Base-by-base conservation (phyloP, 306 rosid species). In the Lupinus albus region DNA sequence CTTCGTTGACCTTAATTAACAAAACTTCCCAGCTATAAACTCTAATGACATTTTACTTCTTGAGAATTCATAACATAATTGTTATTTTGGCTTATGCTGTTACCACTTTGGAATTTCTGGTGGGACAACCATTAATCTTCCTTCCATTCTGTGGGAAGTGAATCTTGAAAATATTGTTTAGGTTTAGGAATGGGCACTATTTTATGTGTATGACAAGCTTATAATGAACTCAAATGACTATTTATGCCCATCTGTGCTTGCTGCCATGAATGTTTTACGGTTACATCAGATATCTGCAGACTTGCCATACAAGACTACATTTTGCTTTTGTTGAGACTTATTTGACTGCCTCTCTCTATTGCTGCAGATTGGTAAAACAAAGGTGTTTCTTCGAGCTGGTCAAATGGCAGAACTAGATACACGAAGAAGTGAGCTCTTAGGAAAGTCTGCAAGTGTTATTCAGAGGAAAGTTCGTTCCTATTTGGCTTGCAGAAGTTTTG, bases 321-420 rank as follows among this genome's bases (percentile, higher is more conserved):
- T 55, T 36, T 50, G 67, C 30, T 25, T 25, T 25, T 73, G 46
- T 33, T 44, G 49, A 53, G 21, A 62, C 41, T 57, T 41, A 59
- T 54, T 71, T 71, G 57, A 42, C 64, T 60, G 71, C n/a, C 73
- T 56, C 68, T 79, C 54, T 78, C 64, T 69, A 30, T 72, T 83
- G 68, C 88, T 79, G 85, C 86, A 94, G 99, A 88, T 94, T 78
- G 99, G 99, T 68, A 94, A 91, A 82, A 88, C 95, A 9, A 94
- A 94, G 85, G 91, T 91, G 66, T 94, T 94, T 79, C 96, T 94
- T 74, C 86, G 99, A 85, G 91, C 99, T 68, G 99, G 99, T 65
- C 99, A 94, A 80, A 91, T 94, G 99, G 99, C 99, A 1, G 99
- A 94, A 53, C 86, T 94, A 49, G 99, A 94, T 84, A 80, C 89